Base-by-base conservation (phyloP, 1,284 basidiomycete species). In the Xanthoconium separans region DNA sequence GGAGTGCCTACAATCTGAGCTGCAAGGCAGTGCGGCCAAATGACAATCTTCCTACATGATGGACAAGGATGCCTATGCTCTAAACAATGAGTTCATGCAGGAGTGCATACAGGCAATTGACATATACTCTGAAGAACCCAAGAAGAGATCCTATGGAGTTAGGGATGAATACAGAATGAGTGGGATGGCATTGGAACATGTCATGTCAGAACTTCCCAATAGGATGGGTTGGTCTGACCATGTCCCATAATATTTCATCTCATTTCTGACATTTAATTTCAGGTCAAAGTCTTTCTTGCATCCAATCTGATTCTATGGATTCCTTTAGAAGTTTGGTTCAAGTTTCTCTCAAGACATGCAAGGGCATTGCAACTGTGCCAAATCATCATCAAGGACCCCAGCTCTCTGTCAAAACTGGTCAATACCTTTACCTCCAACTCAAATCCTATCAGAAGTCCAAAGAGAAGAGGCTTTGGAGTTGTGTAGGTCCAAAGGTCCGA, bases 1-100 rank as follows among this genome's bases (percentile, higher is more conserved):
- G 45, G 11, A 60, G 12, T 4, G 47, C 55, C 0, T 63, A 64
- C 44, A 61, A 59, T 2, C 49, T 61, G 9, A 45, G 42, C 2
- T 61, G 55, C 31, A 33, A 61, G n/a, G 53, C 43, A 0, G 15
- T 63, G 0, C 5, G 27, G 1, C 36, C 55, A 2, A 45, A 16
- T 33, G 45, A 50, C 44, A 59, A 55, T n/a, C 31, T 8, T 0
- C 54, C 53, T 1, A 37, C 39, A 2, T 13, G 0, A 37, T 29
- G 12, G 53, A 64, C 31, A 59, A 41, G 11, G 46, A 64, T 51
- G 62, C 60, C 1, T 63, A 63, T 15, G n/a, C 15, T 0, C 31
- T 61, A 0, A 44, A 20, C 13, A 0, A 11, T 0, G 27, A 1
- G 11, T 56, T 48, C 12, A n/a, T 40, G 15, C 41, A n/a, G 18